Evolutionary conservation across 352 stramenopile species (phyloP), one percentile per base, ranked within the genome.

Genomic region (Globisporangium carolinianum): DNA sequence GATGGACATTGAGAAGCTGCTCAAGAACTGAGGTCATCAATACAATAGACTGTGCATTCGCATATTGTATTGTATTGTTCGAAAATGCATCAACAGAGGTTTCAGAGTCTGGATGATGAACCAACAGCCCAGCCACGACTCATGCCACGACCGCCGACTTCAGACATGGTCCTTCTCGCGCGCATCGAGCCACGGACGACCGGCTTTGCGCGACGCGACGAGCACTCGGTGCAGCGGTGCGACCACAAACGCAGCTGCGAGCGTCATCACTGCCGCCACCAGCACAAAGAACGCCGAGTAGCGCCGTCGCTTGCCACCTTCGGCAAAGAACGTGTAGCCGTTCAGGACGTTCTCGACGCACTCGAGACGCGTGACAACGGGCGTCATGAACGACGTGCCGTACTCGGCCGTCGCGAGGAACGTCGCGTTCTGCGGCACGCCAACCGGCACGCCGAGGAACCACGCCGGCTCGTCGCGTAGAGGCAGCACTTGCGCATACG

Each of bases 341-440:
- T 91, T 91, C 45, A 76, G 63, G 35, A 89, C 63, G 57, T 91
- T 91, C 65, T 91, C 82, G 53, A 91, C 79, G 53, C 82, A 91
- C 65, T 91, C 82, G 63, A 91, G 75, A 48, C 77, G 72, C 61
- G 81, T 91, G 0, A 69, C 78, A 15, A 91, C 58, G 5, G 82
- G 82, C 47, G 72, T 86, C 77, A 91, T 89, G 47, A 73, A 91
- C 57, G 67, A 80, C 0, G 37, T 38, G 48, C 82, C 82, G 58
- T 91, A 91, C 69, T 91, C 82, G 9, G 77, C 75, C 35, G 67
- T 57, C 2, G 82, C 82, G 38, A 89, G 62, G 58, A 72, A 87
- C 48, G 73, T 76, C 0, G 79, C 72, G 51, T 91, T 84, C 18
- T 63, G 61, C 2, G 79, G 77, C 36, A 91, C 32, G 0, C 62